Evolutionary conservation across 176 grass and related monocot genomes (phyloP).

Genomic region (Alopecurus myosuroides): DNA sequence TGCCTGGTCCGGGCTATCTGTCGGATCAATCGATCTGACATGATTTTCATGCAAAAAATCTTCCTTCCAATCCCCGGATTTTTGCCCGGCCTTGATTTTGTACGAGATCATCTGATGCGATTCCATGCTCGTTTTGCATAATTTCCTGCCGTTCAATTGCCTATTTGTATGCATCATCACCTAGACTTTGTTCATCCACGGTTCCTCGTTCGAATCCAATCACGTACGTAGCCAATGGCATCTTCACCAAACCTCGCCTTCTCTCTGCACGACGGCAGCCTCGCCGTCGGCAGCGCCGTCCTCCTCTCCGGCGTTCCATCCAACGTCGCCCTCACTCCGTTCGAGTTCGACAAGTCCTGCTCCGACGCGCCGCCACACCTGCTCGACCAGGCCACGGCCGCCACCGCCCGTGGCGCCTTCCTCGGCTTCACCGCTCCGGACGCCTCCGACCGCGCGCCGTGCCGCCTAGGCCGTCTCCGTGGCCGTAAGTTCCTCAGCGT

Average conservation of each 20-base stretch:
- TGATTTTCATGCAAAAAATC: no score
- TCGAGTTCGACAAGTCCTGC: not conserved
- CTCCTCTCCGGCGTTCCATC: constrained; percentile 44
- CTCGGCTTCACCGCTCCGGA: constrained; percentile 36
- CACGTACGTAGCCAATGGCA: not conserved
- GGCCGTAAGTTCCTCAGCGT: constrained; percentile 53
- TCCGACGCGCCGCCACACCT: not conserved
- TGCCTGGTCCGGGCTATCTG: no score
- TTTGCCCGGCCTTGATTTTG: no score
- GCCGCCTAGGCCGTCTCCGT: constrained; percentile 32
- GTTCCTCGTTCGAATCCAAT: no score
- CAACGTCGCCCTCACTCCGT: constrained; percentile 38
- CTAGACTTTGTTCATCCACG: no score
- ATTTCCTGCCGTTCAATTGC: no score
- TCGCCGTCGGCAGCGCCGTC: constrained; percentile 27
- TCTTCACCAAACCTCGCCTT: not conserved
- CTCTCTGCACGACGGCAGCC: constrained; percentile 19
- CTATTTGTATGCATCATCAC: no score
- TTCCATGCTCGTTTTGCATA: no score
- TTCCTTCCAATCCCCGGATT: no score
- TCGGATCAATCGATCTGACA: no score
- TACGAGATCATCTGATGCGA: no score
- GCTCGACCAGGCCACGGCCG: not conserved
- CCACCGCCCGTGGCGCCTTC: constrained; percentile 28
- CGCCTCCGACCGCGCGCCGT: constrained; percentile 33